Base-by-base conservation (phyloP, 495 filamentous ascomycete genomes). In the Viridothelium virens region DNA sequence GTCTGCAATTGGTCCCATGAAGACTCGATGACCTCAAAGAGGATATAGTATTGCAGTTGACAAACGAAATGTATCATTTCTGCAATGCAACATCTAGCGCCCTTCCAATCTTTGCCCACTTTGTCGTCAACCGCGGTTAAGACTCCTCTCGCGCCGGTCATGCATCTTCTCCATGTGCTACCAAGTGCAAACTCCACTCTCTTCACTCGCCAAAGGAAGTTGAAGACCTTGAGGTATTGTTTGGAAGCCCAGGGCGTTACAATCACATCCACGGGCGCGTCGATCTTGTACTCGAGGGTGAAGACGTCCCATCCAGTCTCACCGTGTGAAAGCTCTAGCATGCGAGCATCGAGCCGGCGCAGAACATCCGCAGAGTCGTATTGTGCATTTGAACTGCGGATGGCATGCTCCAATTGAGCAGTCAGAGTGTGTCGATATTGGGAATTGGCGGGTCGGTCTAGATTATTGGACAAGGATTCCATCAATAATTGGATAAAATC, bases 301-400 rank as follows among this genome's bases (percentile, higher is more conserved):
- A 99, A 99, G 76, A 94, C 96, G 75, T 99, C 95, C 95, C 95
- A 99, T 67, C 95, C 95, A 62, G 96, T 97, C 71, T 99, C 94
- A 64, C 95, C 95, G 74, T 96, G 92, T 63, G 88, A 91, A 61
- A 96, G 84, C 75, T 97, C 92, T 46, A 97, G 84, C 91, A 97
- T 96, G 59, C 95, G 90, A 14, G 94, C 92, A 77, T 99, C 95
- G 9, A 99, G 84, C 18, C 95, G 86, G 39, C 90, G 87, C 44
- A 97, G 82, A 38, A 97, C 91, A 73, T 99, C 95, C n/a, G 88
- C 85, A 9, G 87, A 86, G 77, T 99, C 95, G 73, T 90, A 95
- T 74, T 97, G 95, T 18, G 95, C 95, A 77, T 97, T 99, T 41
- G 92, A 97, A 64, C 91, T 91, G 66, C 93, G 89, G 72, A 97